These are phyloP conservation scores for Stephanodiscus triporus DNA, from an alignment of 108 stramenopile genomes.

Conservation along the genomic window DNA sequence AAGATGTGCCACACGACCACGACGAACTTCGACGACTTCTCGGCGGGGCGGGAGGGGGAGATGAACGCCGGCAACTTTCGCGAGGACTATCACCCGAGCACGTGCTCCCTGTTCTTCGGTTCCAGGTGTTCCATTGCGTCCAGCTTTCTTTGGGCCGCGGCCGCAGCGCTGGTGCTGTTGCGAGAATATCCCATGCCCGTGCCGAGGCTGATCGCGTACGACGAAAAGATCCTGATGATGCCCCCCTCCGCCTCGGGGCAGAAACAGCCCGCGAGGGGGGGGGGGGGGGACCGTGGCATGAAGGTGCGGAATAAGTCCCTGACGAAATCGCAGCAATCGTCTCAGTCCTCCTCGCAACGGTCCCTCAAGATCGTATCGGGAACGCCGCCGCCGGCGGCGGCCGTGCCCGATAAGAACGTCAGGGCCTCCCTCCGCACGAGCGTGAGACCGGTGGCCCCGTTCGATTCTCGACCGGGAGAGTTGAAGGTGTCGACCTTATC, in stretches of 20 bases:
- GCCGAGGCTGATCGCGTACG: constrained; percentile 38
- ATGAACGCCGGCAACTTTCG: not conserved
- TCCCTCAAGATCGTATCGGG: not conserved
- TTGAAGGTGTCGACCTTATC: not conserved
- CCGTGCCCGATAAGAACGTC: not conserved
- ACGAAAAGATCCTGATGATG: constrained; percentile 13
- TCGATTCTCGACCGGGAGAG: not conserved
- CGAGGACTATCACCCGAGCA: constrained; percentile 10
- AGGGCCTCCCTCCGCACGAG: not conserved
- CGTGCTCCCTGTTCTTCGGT: constrained; percentile 45
- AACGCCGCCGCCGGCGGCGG: not conserved
- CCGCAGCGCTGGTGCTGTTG: constrained; percentile 22
- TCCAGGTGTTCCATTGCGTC: constrained; percentile 48
- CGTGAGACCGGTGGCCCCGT: not conserved
- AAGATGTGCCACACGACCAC: constrained; percentile 37
- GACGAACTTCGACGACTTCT: constrained; percentile 29
- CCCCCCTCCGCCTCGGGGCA: not conserved
- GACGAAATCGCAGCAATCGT: not conserved
- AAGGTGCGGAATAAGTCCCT: not conserved
- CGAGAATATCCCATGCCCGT: constrained; percentile 38
- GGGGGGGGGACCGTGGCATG: not conserved
- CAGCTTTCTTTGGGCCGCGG: constrained; percentile 17
- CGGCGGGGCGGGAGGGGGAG: constrained; percentile 15
- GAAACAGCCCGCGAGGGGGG: not conserved
- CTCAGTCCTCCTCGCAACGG: not conserved